A percentile compares a stretch with the other conserved stretches of the same genome.
Conservation (phyloP, 1,139 yeast species). For the Pichia sp. region DNA sequence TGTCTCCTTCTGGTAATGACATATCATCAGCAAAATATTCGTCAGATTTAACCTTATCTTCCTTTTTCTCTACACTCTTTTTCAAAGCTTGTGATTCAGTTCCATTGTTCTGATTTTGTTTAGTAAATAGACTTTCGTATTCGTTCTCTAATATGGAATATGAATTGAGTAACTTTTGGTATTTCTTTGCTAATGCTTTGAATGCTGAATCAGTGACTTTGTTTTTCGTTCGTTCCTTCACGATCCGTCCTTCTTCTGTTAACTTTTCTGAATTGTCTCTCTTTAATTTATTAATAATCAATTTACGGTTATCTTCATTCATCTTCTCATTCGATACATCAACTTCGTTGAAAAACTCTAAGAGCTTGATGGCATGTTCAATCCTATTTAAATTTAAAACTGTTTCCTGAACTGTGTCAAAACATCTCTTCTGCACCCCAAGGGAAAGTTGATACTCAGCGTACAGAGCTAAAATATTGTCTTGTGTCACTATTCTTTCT, state of each 20-base stretch:
- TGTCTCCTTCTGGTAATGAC: too few species aligned
- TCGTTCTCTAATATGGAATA: not conserved
- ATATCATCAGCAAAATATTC: too few species aligned
- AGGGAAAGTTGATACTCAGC: not conserved
- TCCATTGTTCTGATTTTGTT: not conserved
- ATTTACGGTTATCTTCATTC: not conserved
- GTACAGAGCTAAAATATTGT: not conserved
- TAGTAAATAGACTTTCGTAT: not conserved
- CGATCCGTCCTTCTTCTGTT: not conserved
- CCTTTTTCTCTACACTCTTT: not conserved
- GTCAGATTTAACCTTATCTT: too few species aligned
- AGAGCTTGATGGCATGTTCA: not conserved
- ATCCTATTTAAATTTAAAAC: not conserved
- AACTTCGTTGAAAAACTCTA: not conserved
- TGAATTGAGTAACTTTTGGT: not conserved
- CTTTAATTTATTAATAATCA: not conserved
- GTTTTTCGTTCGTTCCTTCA: not conserved
- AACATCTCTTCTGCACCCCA: not conserved
- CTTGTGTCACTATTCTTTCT: too few species aligned
- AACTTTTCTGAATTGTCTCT: not conserved
- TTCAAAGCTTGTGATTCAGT: not conserved
- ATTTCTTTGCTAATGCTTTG: not conserved
- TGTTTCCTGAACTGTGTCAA: not conserved
- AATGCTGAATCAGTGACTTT: not conserved
- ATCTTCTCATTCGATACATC: not conserved